Base-by-base conservation (phyloP, 228 moss, liverwort and hornwort genomes). In the Sphagnum magellanicum region DNA sequence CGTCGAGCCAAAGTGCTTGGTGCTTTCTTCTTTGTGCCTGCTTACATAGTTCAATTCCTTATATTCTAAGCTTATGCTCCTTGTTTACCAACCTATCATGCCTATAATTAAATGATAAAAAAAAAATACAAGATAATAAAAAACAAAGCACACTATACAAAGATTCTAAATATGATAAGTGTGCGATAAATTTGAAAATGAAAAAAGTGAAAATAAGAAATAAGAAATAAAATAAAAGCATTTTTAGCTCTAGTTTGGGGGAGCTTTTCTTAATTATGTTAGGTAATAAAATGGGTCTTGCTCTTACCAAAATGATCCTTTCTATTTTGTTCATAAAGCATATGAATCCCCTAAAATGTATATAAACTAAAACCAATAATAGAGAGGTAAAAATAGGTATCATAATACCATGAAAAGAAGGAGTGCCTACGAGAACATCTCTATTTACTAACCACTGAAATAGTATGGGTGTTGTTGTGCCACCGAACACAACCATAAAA, bases 111-210 rank as follows among this genome's bases (percentile, higher is more conserved):
- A 4, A 66, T 47, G 66, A 50, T 50, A 66, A n/a, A 66, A 4
- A 4, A 52, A 68, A 1, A 3, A 15, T 68, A 14, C 12, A 53
- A 53, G 53, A 66, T 47, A 66, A 66, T 53, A 1, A 49, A 66
- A 66, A 66, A 68, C 50, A 68, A 68, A 68, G 4, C 51, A 68
- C 52, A 68, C 68, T 14, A 16, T 4, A 59, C 6, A 58, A 73
- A 59, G 72, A 66, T 73, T 65, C 55, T 65, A 66, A 73, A 73
- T 73, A 73, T 58, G 65, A 73, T 50, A 73, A 73, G 48, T 73
- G 47, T 60, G 57, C 72, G 57, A 57, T 65, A 49, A 73, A 73
- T 64, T 73, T 73, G 66, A 73, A 59, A 66, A 73, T 73, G 65
- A 68, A 10, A 51, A 51, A 53, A n/a, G 10, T 68, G 50, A 10